Base-by-base conservation (phyloP, 2,329 filamentous ascomycete species). In the Calonectria pseudoreteaudii region DNA sequence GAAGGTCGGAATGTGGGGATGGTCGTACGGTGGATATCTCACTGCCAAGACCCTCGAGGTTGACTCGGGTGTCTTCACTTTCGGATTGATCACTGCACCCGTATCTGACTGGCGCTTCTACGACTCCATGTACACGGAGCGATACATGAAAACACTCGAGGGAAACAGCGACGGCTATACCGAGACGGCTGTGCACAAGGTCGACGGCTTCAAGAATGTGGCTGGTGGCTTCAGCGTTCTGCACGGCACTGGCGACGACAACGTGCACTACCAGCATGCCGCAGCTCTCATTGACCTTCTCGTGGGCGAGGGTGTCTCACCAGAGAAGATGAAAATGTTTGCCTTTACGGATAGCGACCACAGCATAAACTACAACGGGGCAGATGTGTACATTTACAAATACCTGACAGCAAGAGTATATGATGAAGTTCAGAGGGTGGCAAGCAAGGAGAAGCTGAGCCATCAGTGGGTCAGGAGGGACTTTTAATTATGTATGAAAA, bases 51-150 rank as follows among this genome's bases (percentile, higher is more conserved):
- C 93, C 0, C 85, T 94, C 10, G 93, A 94, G 79, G 85, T 87
- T 0, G 86, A 91, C 81, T 90, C 89, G 23, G 90, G 89, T 1
- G 88, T 89, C 20, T 93, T 94, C 81, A 89, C 90, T 0, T 88
- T 92, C 10, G 92, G 88, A 0, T 82, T 94, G 13, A 91, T 93
- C 77, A 91, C 91, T 0, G 92, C 92, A 0, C 92, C 92, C 0
- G 92, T 94, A 0, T 88, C 87, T 2, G 93, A 94, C 83, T 94
- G 91, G 91, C 88, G 92, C 1, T 91, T 94, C 84, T 94, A 94
- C 82, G 92, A 94, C 82, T 90, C 88, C 70, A 90, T 94, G 86
- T 94, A 94, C 81, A 93, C 93, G 0, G 93, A 94, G 82, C 89
- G 93, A 14, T 94, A 93, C 84, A 94, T 94, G 92, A 93, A 93